Base-by-base conservation (phyloP, 106 monocot genomes). In the Agapanthus africanus region DNA sequence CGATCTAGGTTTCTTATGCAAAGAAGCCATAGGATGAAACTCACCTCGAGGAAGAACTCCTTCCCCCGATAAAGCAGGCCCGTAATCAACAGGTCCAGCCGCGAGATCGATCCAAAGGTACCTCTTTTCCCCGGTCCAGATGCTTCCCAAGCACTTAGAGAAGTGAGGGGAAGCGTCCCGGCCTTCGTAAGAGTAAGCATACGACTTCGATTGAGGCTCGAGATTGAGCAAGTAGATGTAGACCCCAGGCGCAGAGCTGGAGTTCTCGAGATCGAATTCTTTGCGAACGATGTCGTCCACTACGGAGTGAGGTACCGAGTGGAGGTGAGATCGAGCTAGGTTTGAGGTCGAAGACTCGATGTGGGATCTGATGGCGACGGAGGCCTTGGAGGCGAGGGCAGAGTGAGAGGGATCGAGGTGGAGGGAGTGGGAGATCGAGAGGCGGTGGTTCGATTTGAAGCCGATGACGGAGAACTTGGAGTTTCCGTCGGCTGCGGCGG, bases 101-200 rank as follows among this genome's bases (percentile, higher is more conserved):
- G 79, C 79, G 7, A 97, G 84, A 41, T 97, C 95, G 44, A 97
- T 81, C 95, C 95, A 97, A 2, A 88, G 3, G 52, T 97, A 97
- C 36, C 91, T 76, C 7, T 87, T 84, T 60, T 44, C 65, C 9
- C 82, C 85, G 25, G 91, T 66, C 79, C 80, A 91, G 16, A 91
- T 44, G 1, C 74, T 86, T 4, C 91, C 95, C 8, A 89, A 38
- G 54, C 95, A 97, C 60, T 77, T 80, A 19, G 95, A 80, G 65
- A 74, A 82, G 11, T 71, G 81, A 19, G 70, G 72, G 1, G 95
- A 91, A 4, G 76, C 27, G 11, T 80, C 80, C 15, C 46, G 40
- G 18, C 42, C 27, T 0, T 77, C 80, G 27, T 80, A 87, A 19
- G 86, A 79, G 69, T 97, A 97, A 6, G 84, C 95, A 35, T 97